Conservation (phyloP, 1,284 basidiomycete species). For the Ustilago nuda region DNA sequence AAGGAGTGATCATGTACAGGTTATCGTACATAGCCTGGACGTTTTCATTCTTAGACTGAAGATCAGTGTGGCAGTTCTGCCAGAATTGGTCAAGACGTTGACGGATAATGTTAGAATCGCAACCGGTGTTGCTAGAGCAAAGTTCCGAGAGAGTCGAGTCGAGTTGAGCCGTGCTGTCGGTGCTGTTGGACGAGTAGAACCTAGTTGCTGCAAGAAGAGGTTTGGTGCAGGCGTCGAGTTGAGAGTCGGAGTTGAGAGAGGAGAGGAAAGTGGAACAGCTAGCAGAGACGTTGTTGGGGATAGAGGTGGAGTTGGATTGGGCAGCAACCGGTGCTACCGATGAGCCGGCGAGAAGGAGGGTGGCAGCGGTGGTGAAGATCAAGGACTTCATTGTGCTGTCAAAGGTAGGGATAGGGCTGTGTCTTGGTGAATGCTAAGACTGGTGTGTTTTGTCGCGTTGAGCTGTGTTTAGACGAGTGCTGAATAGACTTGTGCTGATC, state of each 20-base stretch:
- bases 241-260: conserved; percentile 51
- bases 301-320: conserved; percentile 31
- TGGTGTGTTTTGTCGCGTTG: background rate
- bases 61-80: conserved; percentile 51
- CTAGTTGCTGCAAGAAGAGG: conserved; percentile 54
- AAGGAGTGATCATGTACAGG: conserved; percentile 62
- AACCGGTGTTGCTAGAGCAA: conserved; percentile 48
- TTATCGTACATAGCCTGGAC: conserved; percentile 60
- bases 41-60: conserved; percentile 39
- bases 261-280: conserved; percentile 49
- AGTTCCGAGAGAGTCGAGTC: conserved; percentile 51
- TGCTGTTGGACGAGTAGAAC: conserved; percentile 51
- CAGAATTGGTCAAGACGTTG: conserved; percentile 53
- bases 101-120: conserved; percentile 54
- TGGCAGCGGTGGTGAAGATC: conserved; percentile 22
- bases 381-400: conserved; percentile 33
- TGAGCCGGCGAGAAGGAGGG: conserved; percentile 21
- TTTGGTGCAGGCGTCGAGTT: conserved; percentile 52
- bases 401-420: background rate
- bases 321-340: conserved; percentile 42
- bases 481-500: background rate
- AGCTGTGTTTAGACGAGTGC: background rate
- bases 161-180: conserved; percentile 38
- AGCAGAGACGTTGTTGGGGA: conserved; percentile 46
- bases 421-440: conserved; percentile 2